A percentile compares a stretch with the other conserved stretches of the same genome.
phyloP scores from a whole-genome alignment of 208 protist species.

The Naegleria fowleri region DNA sequence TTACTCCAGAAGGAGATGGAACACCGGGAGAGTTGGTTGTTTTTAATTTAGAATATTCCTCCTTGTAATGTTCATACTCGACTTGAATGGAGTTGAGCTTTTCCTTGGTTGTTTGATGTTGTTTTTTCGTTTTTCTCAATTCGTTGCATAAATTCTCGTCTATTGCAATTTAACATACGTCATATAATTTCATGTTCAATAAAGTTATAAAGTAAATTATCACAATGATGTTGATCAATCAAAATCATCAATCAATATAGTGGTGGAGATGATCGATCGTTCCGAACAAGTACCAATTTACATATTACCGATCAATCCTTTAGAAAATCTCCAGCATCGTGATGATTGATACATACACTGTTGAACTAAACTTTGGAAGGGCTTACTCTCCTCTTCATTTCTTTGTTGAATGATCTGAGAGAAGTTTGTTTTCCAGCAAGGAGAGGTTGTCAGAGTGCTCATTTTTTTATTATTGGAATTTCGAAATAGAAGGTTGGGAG shows the following conservation, averaged over 20 bases:
- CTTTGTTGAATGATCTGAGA: neutral
- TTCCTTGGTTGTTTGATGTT: neutral
- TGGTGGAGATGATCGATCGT: neutral
- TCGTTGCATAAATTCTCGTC: neutral
- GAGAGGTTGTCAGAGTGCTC: neutral
- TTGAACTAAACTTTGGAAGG: neutral
- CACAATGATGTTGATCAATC: neutral
- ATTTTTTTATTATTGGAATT: neutral
- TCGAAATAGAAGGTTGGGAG: neutral
- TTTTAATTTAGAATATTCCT: neutral
- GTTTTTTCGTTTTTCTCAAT: neutral
- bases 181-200: too few species aligned
- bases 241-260: too few species aligned
- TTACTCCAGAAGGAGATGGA: neutral
- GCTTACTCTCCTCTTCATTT: neutral
- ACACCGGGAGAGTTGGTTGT: neutral
- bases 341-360: neutral
- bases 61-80: neutral
- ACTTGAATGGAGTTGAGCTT: neutral
- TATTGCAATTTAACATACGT: too few species aligned
- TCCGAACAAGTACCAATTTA: neutral
- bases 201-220: too few species aligned
- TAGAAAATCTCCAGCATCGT: neutral
- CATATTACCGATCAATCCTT: neutral
- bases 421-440: neutral